Evolutionary conservation across 2,329 filamentous ascomycete genomes (phyloP), one percentile per base, ranked within the genome.

Genomic region (Aureobasidium sp.): DNA sequence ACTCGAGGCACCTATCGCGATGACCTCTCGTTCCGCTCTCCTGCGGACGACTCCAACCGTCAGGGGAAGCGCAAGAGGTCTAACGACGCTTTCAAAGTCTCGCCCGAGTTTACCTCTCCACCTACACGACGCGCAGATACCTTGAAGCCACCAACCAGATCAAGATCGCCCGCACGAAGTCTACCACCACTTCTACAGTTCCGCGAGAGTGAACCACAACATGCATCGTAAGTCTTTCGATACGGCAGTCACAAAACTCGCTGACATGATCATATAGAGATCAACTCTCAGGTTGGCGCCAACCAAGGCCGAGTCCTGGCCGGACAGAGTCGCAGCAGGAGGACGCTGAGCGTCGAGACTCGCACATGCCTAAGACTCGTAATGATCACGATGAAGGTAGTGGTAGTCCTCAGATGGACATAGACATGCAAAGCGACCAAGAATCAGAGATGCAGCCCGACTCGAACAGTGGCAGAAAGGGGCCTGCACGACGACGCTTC

Each of bases 401-500:
- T 29, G 58, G 29, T 21, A 49, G 42, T 27, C 58, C 37, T 8
- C 50, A 47, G 13, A 25, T 29, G 29, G 50, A 55, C 3, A 25
- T 27, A 16, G 44, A 57, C 45, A 37, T 58, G 27, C 48, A 54
- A 27, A 54, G 49, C 39, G 59, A 54, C 11, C 45, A 53, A 30
- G 59, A 50, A 37, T 50, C 59, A 48, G 41, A 61, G 16, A 39
- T 54, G 50, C 59, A 61, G 29, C 16, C 44, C 21, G 50, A 61
- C 1, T 50, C 48, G 5, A 25, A 39, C 11, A 39, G 39, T 16
- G 59, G 59, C n/a, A 47, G 41, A 10, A 61, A 61, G 25, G 45
- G 36, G 2, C 45, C 57, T 36, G 45, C 41, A 6, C 59, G 32
- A 42, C 34, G 57, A n/a, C 90, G 90, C 74, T 97, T 97, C 70